Evolutionary conservation across 257 asterid genomes (phyloP).

Genomic region (Solanum okadae): DNA sequence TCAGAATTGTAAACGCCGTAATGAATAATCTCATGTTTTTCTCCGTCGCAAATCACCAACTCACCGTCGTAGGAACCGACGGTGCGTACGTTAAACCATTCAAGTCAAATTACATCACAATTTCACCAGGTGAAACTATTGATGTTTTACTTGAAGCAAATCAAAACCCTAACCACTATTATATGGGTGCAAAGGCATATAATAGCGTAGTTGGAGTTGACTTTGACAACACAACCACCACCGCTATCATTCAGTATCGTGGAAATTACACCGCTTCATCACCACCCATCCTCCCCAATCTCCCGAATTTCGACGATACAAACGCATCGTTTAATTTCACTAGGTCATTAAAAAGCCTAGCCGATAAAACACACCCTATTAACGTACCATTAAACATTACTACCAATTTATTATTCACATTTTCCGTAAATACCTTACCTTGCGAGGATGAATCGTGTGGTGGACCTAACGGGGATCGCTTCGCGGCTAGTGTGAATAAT

Average conservation of each 20-base stretch:
- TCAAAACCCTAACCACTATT: slow-evolving; percentile 36
- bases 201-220: background rate
- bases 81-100: slow-evolving; percentile 46
- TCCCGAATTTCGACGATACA: slow-evolving; percentile 34
- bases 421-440: slow-evolving; percentile 25
- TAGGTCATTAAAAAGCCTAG: slow-evolving; percentile 29
- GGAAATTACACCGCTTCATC: slow-evolving; percentile 26
- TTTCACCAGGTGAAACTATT: slow-evolving; percentile 55
- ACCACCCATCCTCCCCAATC: slow-evolving; percentile 13
- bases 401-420: slow-evolving; percentile 19
- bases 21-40: slow-evolving; percentile 52
- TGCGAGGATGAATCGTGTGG: slow-evolving; percentile 21
- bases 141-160: slow-evolving; percentile 43
- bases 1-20: slow-evolving; percentile 47
- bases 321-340: slow-evolving; percentile 32
- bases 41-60: slow-evolving; percentile 29
- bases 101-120: slow-evolving; percentile 24
- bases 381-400: slow-evolving; percentile 24
- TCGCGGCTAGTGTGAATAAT: slow-evolving; percentile 52
- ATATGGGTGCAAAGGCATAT: slow-evolving; percentile 51
- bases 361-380: slow-evolving; percentile 20
- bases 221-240: slow-evolving; percentile 44
- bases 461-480: slow-evolving; percentile 33
- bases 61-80: slow-evolving; percentile 49
- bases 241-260: slow-evolving; percentile 29